These are phyloP conservation scores for Eutrema japonicum DNA, from an alignment of 345 rosid genomes.

Conservation along the genomic window DNA sequence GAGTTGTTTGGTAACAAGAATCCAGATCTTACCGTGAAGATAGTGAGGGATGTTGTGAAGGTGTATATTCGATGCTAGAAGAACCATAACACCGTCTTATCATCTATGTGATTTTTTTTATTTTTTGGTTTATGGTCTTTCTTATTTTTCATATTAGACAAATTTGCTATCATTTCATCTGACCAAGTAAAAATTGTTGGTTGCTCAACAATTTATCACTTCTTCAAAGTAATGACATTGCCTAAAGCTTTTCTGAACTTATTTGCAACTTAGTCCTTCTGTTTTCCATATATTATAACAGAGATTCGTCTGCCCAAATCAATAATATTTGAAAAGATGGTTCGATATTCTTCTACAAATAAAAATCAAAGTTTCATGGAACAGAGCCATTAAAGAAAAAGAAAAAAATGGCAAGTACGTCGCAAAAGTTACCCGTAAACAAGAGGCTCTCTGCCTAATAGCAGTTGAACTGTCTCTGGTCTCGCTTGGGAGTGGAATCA, in stretches of 20 bases:
- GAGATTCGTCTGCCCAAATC: not conserved
- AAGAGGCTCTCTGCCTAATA: conserved; percentile 18
- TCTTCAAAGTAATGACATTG: not conserved
- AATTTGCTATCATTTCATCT: too few species aligned
- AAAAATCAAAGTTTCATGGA: conserved; percentile 16
- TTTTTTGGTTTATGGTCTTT: too few species aligned
- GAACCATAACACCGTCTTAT: too few species aligned
- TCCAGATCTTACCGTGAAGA: not conserved
- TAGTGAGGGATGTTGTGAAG: not conserved
- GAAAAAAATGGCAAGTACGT: conserved; percentile 20
- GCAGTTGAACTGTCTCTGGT: conserved; percentile 32
- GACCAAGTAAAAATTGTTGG: not conserved
- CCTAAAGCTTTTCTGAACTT: not conserved
- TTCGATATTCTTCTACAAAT: conserved; percentile 26
- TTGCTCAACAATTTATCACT: not conserved
- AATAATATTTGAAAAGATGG: not conserved
- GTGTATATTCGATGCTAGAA: too few species aligned
- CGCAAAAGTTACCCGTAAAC: conserved; percentile 26
- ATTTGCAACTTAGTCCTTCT: not conserved
- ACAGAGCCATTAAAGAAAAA: not conserved
- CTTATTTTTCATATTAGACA: too few species aligned
- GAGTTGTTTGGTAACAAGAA: not conserved
- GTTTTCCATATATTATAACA: not conserved
- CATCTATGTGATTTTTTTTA: too few species aligned
- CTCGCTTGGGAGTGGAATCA: conserved; percentile 42